Base-by-base conservation (phyloP, 208 protist genomes). In the Leishmania tarentolae region DNA sequence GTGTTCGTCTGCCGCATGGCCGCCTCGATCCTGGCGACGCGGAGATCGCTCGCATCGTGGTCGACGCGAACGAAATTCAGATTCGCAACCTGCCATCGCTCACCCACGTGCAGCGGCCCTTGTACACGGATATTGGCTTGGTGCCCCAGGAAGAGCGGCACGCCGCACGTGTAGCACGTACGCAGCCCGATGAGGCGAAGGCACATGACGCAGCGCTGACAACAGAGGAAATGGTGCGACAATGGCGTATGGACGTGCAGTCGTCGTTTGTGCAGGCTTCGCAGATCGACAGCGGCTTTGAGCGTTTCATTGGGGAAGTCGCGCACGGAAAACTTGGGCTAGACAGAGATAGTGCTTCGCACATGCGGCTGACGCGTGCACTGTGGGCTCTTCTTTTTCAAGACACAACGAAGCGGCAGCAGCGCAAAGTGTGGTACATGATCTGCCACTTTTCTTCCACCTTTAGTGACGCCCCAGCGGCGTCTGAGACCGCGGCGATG, bases 111-210 rank as follows among this genome's bases (percentile, higher is more conserved):
- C 92, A 97, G 83, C 86, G 90, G 24, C 94, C 94, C 3, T 83
- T 95, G 19, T 97, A 97, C 84, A 95, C 94, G 24, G 94, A 97
- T 59, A 97, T 97, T 84, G 92, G 92, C 31, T 78, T 91, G 19
- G 87, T 92, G 37, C 80, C 94, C 44, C 87, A 87, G 76, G 88
- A 95, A 75, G 89, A 96, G 88, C 94, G 94, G 61, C 91, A 97
- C 77, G 66, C 88, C 65, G 88, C 88, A 75, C 94, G 94, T 80
- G 79, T 95, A 61, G 88, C 87, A 7, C 87, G 89, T 37, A 90
- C 92, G 57, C 83, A 91, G 35, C 92, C 93, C 44, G 75, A 81
- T n/a, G 82, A 78, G 79, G 56, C 89, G 19, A 83, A 78, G 73
- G 53, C 50, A 74, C 21, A 31, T 6, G 85, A 73, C 4, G 59